Percentiles rank a stretch among this genome's conserved stretches.
Conservation (phyloP, 306 rosid species). For the Trifolium repens region DNA sequence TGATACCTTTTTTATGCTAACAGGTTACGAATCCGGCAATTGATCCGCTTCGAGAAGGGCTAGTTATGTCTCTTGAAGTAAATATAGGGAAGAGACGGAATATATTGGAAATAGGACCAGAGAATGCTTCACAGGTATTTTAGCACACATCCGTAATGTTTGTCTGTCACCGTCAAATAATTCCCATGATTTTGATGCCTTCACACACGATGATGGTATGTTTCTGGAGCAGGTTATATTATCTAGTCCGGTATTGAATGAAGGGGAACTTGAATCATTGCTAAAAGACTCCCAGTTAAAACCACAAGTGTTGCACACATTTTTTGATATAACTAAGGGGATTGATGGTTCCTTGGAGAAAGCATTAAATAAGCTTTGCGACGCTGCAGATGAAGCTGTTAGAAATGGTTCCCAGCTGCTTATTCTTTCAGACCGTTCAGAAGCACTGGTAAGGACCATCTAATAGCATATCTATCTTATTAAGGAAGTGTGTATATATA, state of each 20-base stretch:
- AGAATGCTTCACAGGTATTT: conserved; percentile 93
- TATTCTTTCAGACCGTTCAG: conserved; percentile 91
- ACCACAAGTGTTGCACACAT: conserved; percentile 78
- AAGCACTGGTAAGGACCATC: conserved; percentile 68
- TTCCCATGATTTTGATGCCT: conserved; percentile 35
- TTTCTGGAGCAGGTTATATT: conserved; percentile 75
- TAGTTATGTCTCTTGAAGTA: conserved; percentile 99
- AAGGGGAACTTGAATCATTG: conserved; percentile 88
- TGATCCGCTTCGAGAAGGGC: conserved; percentile 98
- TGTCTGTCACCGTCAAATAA: conserved; percentile 7
- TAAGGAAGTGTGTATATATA: neutral
- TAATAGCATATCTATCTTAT: conserved; percentile 24
- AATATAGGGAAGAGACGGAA: conserved; percentile 86
- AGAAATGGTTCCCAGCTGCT: conserved; percentile 94
- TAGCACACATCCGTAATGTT: conserved; percentile 26
- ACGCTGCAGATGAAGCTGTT: conserved; percentile 99
- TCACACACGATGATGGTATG: conserved; percentile 34
- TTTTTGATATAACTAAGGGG: conserved; percentile 89
- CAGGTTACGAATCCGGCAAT: conserved; percentile 99
- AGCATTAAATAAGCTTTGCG: conserved; percentile 77
- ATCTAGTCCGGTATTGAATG: conserved; percentile 93
- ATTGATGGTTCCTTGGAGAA: conserved; percentile 92
- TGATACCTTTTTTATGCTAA: conserved; percentile 18
- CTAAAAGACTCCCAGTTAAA: conserved; percentile 74
- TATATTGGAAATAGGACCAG: conserved; percentile 93